Evolutionary conservation across 2,329 filamentous ascomycete genomes (phyloP), one percentile per base, ranked within the genome.

Genomic region (Metarhizium sp.): DNA sequence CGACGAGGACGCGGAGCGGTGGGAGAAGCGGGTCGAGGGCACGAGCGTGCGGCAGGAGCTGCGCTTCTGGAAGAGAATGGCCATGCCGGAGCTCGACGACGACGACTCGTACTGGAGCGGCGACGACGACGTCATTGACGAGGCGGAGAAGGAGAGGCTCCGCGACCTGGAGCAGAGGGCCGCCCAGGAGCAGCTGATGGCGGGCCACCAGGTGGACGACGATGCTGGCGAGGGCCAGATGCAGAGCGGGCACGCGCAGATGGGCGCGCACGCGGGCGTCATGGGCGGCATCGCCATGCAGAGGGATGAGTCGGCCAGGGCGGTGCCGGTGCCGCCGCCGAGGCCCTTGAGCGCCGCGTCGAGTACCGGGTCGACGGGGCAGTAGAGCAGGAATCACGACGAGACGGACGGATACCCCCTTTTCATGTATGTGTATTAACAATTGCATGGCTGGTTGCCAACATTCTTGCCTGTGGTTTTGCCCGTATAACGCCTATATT

Each of bases 21-120:
- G 80, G 73, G 75, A 82, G 55, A 72, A 75, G 34, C 72, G 75
- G 4, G 76, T 84, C 3, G 74, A 81, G 43, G 75, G 77, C 50
- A 75, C 73, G 51, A 77, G 79, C 6, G 67, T 72, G 47, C 75
- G 79, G 4, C 81, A 85, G 65, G 81, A 86, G 67, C 64, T 84
- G 54, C 74, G 83, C 2, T 85, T 83, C 67, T 87, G 82, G 83
- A 86, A 86, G 69, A 74, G 83, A 46, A 76, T 85, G 74, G 83
- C 83, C 14, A 78, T 86, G 76, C 81, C 81, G 10, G 75, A 81
- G 55, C 67, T 85, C 42, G 69, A 76, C 8, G 81, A 84, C 29
- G 78, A 84, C 46, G 81, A 85, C 51, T 73, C 78, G 2, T 83
- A 76, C 64, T 85, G 81, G 76, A 85, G 81, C 63, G 81, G 81